Evolutionary conservation across 2,329 filamentous ascomycete genomes (phyloP), one percentile per base, ranked within the genome.

Genomic region (Diplodia intermedia): DNA sequence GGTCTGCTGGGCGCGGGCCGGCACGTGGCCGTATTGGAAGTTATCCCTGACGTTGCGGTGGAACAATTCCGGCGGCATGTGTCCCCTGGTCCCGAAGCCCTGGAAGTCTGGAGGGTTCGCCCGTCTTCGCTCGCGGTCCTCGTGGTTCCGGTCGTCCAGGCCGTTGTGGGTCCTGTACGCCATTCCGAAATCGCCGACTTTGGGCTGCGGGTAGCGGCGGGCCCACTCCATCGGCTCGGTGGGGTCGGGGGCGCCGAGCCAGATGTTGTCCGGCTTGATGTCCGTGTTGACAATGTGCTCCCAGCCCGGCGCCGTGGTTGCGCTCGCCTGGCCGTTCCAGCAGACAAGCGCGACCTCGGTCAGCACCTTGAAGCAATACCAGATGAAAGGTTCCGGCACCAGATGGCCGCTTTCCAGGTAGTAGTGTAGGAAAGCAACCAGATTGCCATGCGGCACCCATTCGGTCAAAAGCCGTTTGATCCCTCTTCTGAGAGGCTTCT

Each of bases 341-440:
- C 36, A 43, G 23, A 60, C 36, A 9, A 60, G 38, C 12, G 36
- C 12, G 9, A 60, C 55, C 12, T 60, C 55, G 5, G 23, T 14
- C 20, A 60, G 9, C 4, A 43, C 55, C 31, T 60, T 60, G 55
- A 60, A 60, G 55, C 36, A 43, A 9, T 60, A 60, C 55, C 55
- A 47, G 18, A 47, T 47, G 9, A 47, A 47, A n/a, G 40, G 40
- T 9, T 47, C 40, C n/a, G 40, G 40, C 9, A 47, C n/a, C 40
- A 47, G n/a, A 47, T 47, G 40, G 2, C 18, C 8, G 6, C 40
- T 47, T 11, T 2, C 7, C 15, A 18, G 18, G 40, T 47, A 47
- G 40, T 3, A 3, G 18, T 7, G 2, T n/a, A 18, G n/a, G 15
- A 47, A 47, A 4, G n/a, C 18, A 47, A 20, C 5, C 7, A 47